Percentiles rank a stretch among this genome's conserved stretches.
These are phyloP conservation scores for Phytophthora chlamydospora DNA, from an alignment of 352 stramenopile species.

Conservation along the genomic window DNA sequence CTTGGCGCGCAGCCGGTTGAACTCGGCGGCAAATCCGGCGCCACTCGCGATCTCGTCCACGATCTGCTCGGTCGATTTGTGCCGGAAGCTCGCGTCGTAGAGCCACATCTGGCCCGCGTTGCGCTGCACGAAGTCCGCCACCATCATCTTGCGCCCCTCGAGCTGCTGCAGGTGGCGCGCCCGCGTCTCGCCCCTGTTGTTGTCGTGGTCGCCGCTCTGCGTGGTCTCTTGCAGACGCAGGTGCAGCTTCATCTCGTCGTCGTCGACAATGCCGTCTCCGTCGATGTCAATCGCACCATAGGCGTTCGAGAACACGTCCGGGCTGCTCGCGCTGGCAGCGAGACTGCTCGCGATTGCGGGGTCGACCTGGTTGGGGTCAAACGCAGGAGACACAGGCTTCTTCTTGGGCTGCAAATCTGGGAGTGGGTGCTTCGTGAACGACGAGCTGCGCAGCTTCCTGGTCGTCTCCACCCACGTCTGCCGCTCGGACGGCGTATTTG, in stretches of 20 bases:
- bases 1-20: conserved; percentile 62
- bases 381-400: conserved; percentile 10
- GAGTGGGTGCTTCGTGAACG: conserved; percentile 51
- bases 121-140: conserved; percentile 58
- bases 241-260: conserved; percentile 69
- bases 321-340: conserved; percentile 9
- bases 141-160: conserved; percentile 63
- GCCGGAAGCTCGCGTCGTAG: conserved; percentile 52
- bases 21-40: conserved; percentile 49
- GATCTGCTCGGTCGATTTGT: conserved; percentile 44
- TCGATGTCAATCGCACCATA: conserved; percentile 69
- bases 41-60: conserved; percentile 54
- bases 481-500: conserved; percentile 1
- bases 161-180: conserved; percentile 47
- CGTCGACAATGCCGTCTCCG: conserved; percentile 63
- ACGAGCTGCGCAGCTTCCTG: conserved; percentile 50
- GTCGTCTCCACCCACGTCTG: conserved; percentile 71
- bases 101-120: conserved; percentile 67
- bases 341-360: conserved; percentile 1
- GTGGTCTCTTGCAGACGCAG: conserved; percentile 49
- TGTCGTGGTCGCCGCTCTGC: conserved; percentile 17
- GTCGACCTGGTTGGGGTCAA: conserved; percentile 23
- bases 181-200: conserved; percentile 3
- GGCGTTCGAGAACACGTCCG: conserved; percentile 40
- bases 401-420: conserved; percentile 58